These are phyloP conservation scores for Coniferiporia sulphurascens DNA, from an alignment of 1,284 basidiomycete species.

Conservation along the genomic window DNA sequence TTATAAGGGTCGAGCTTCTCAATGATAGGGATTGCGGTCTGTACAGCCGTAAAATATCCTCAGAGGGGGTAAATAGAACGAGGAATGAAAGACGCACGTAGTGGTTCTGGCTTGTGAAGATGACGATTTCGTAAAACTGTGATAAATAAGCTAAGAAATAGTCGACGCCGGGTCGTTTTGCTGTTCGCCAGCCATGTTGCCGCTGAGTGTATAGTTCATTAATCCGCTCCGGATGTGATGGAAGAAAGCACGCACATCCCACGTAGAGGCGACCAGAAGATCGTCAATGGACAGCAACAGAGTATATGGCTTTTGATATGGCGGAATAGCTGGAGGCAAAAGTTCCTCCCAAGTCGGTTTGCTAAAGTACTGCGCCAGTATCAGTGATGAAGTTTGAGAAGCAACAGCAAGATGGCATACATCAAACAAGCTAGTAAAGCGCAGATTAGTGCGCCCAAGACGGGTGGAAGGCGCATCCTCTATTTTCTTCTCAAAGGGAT, in stretches of 20 bases:
- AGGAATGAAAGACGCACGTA: constrained; percentile 59
- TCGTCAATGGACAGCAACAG: constrained; percentile 91
- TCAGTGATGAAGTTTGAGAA: constrained; percentile 8
- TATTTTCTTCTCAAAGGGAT: constrained; percentile 38
- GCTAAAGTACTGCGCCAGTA: constrained; percentile 66
- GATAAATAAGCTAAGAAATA: constrained; percentile 97
- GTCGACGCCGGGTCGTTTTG: constrained; percentile 93
- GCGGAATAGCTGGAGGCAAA: constrained; percentile 82
- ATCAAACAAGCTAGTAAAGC: constrained; percentile 59
- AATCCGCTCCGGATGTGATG: not conserved
- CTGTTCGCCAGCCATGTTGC: constrained; percentile 84
- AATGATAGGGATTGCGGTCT: constrained; percentile 88
- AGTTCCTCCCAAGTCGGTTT: constrained; percentile 92
- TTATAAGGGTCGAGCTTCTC: constrained; percentile 95
- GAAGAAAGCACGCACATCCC: constrained; percentile 71
- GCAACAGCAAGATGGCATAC: constrained; percentile 35
- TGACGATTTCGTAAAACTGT: constrained; percentile 96
- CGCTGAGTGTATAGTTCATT: constrained; percentile 42
- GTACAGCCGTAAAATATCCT: constrained; percentile 10
- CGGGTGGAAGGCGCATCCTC: constrained; percentile 55
- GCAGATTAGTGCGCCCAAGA: constrained; percentile 54
- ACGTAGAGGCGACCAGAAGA: constrained; percentile 85
- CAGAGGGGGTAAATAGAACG: not conserved
- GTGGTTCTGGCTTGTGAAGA: constrained; percentile 89
- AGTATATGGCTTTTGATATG: constrained; percentile 89